phyloP scores from a whole-genome alignment of 2,329 filamentous ascomycete genomes.

The Pseudogymnoascus sp. region DNA sequence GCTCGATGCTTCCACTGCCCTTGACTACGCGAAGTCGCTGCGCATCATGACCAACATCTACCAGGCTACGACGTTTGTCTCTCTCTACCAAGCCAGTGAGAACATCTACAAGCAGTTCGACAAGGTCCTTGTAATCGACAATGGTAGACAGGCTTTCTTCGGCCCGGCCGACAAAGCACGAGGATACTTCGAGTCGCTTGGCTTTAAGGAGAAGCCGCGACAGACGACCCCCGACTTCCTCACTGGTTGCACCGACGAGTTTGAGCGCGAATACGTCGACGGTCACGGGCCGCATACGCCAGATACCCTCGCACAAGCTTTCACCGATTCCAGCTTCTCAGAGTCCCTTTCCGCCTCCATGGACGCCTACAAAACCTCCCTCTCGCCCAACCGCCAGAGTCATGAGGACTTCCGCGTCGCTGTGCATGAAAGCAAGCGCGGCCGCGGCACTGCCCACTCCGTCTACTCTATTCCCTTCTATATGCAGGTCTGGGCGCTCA shows the following conservation, averaged over 20 bases:
- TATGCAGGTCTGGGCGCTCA: conserved; percentile 48
- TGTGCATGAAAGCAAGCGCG: conserved; percentile 21
- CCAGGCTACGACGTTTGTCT: conserved; percentile 52
- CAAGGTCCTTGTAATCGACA: conserved; percentile 60
- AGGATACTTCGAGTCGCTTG: conserved; percentile 56
- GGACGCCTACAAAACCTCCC: conserved; percentile 47
- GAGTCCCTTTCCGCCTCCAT: conserved; percentile 45
- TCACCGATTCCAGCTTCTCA: conserved; percentile 39
- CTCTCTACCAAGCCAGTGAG: conserved; percentile 62
- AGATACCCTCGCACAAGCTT: conserved; percentile 29
- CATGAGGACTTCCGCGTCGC: conserved; percentile 1
- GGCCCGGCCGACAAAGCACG: conserved; percentile 49
- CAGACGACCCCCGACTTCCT: conserved; percentile 59
- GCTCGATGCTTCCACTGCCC: conserved; percentile 54
- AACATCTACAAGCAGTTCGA: conserved; percentile 63
- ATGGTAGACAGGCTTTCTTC: conserved; percentile 58
- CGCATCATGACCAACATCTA: conserved; percentile 55
- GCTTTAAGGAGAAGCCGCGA: conserved; percentile 53
- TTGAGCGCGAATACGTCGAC: conserved; percentile 24
- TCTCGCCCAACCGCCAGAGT: conserved; percentile 31
- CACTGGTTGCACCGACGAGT: conserved; percentile 48
- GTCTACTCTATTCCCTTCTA: conserved; percentile 36
- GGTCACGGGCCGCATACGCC: conserved; percentile 58
- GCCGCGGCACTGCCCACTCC: neutral
- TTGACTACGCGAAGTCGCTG: conserved; percentile 52